Evolutionary conservation across 164 flowering plant species (phyloP).

Genomic region (Warburgia ugandensis): DNA sequence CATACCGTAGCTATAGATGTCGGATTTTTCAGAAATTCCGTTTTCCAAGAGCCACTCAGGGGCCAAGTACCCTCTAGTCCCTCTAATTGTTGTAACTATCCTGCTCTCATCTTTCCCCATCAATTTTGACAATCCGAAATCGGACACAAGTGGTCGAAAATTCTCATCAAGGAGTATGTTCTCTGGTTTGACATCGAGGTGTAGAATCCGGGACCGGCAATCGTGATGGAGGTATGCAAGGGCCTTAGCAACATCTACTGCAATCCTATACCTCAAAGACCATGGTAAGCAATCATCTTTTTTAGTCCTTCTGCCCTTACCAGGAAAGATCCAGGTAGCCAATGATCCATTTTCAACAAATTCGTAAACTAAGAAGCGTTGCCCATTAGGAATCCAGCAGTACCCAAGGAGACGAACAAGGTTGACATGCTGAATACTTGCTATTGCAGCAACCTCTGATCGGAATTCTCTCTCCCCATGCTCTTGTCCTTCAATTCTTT

Average conservation of each 20-base stretch:
- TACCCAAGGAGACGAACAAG: slow-evolving; percentile 73
- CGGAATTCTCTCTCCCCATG: slow-evolving; percentile 66
- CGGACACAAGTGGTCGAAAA: slow-evolving; percentile 53
- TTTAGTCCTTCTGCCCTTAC: slow-evolving; percentile 1
- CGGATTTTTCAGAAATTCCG: slow-evolving; percentile 73
- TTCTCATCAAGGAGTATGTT: slow-evolving; percentile 75
- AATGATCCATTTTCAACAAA: slow-evolving; percentile 62
- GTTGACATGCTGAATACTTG: slow-evolving; percentile 74
- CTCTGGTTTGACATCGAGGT: slow-evolving; percentile 91
- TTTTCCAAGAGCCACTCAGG: slow-evolving; percentile 85
- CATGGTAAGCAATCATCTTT: slow-evolving; percentile 52
- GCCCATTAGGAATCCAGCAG: slow-evolving; percentile 34
- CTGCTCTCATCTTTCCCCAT: slow-evolving; percentile 75
- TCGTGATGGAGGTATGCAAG: slow-evolving; percentile 80
- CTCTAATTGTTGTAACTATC: slow-evolving; percentile 53
- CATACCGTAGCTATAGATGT: slow-evolving; percentile 87
- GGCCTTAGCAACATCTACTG: slow-evolving; percentile 73
- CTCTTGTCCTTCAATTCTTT: slow-evolving; percentile 55
- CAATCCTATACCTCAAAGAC: slow-evolving; percentile 58
- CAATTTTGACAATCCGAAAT: slow-evolving; percentile 84
- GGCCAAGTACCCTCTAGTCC: slow-evolving; percentile 84
- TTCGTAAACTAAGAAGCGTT: slow-evolving; percentile 64
- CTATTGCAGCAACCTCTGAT: slow-evolving; percentile 80
- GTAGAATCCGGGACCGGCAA: slow-evolving; percentile 64
- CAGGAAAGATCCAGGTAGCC: slow-evolving; percentile 72